A percentile compares a stretch with the other conserved stretches of the same genome.
Conservation (phyloP, 2,329 filamentous ascomycete species). For the Neoascochyta sp. region DNA sequence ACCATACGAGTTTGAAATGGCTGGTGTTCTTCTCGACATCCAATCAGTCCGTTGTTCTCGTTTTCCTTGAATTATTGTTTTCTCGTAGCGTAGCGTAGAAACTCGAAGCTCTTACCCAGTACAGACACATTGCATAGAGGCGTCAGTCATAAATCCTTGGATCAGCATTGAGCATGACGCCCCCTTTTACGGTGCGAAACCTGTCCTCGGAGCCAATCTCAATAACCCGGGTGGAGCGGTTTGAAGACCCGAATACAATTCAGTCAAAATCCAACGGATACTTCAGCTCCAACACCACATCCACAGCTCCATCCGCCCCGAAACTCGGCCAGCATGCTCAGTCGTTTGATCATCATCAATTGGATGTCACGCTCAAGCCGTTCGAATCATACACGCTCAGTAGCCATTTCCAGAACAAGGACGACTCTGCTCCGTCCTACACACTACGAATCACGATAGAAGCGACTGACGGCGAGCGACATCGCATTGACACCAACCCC, state of each 20-base stretch:
- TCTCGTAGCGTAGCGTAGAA: too few species aligned
- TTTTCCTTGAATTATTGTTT: too few species aligned
- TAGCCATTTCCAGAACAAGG: constrained; percentile 41
- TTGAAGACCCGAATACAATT: constrained; percentile 53
- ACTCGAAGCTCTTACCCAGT: too few species aligned
- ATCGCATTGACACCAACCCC: constrained; percentile 63
- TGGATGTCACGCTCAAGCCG: constrained; percentile 61
- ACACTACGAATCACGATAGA: constrained; percentile 75
- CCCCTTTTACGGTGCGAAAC: constrained; percentile 73
- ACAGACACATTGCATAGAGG: too few species aligned
- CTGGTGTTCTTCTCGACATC: too few species aligned
- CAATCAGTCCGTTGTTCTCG: too few species aligned
- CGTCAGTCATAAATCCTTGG: too few species aligned
- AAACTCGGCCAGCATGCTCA: constrained; percentile 54
- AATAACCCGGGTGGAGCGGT: constrained; percentile 70
- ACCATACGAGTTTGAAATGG: too few species aligned
- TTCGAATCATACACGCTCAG: constrained; percentile 65
- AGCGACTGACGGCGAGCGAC: constrained; percentile 55
- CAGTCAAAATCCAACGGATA: constrained; percentile 31
- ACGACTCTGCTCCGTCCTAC: constrained; percentile 1
- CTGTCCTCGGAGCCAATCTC: constrained; percentile 70
- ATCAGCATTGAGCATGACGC: too few species aligned
- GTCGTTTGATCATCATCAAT: constrained; percentile 59
- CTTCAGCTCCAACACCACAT: constrained; percentile 25
- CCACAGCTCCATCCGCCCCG: constrained; percentile 36